Conservation (phyloP, 345 rosid species). For the Linum tenue region DNA sequence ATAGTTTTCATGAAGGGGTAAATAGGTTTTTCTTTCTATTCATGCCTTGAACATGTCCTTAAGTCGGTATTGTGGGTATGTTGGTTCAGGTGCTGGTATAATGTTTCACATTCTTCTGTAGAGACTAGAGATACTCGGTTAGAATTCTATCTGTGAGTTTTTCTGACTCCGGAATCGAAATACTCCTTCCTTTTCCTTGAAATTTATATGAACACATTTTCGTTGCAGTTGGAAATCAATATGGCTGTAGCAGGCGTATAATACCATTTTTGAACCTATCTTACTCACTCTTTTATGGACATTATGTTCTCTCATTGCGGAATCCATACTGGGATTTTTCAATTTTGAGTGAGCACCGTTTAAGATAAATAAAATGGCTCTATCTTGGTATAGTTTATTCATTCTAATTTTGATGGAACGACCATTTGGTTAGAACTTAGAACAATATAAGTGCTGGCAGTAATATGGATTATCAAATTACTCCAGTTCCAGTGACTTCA, state of each 20-base stretch:
- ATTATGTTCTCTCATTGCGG: not conserved
- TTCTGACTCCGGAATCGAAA: constrained; percentile 34
- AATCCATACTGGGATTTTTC: not conserved
- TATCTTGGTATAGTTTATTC: not conserved
- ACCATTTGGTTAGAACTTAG: too few species aligned
- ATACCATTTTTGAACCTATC: not conserved
- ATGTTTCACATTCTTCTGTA: constrained; percentile 40
- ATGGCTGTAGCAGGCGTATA: not conserved
- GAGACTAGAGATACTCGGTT: constrained; percentile 41
- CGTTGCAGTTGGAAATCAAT: too few species aligned
- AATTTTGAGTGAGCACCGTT: not conserved
- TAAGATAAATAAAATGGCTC: not conserved
- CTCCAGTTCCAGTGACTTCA: not conserved
- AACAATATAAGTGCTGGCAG: too few species aligned
- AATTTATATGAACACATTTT: too few species aligned
- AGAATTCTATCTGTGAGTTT: constrained; percentile 46
- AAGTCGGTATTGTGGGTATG: constrained; percentile 40
- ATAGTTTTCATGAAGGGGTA: not conserved
- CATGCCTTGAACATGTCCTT: constrained; percentile 21
- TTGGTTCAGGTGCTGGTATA: constrained; percentile 59
- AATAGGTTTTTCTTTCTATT: constrained; percentile 2
- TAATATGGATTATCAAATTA: not conserved
- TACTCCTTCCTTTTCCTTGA: constrained; percentile 5
- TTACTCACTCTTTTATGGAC: not conserved
- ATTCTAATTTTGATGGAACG: too few species aligned